Evolutionary conservation across 306 rosid species (phyloP).

Genomic region (Prunus mongolica): DNA sequence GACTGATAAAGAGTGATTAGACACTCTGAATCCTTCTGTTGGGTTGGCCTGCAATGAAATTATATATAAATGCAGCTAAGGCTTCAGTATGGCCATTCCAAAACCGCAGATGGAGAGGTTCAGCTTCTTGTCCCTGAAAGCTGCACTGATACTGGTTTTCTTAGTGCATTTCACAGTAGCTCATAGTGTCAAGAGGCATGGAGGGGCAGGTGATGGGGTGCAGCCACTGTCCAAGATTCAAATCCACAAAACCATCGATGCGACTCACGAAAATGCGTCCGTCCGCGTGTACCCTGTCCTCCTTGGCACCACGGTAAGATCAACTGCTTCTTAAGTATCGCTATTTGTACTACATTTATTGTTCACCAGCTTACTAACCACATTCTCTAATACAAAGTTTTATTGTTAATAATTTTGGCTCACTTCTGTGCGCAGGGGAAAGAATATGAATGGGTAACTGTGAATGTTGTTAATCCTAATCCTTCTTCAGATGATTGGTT

Average conservation of each 20-base stretch:
- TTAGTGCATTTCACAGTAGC: neutral
- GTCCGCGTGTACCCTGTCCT: conserved; percentile 17
- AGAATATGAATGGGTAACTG: conserved; percentile 32
- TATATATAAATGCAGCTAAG: neutral
- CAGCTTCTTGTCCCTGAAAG: neutral
- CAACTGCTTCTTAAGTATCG: neutral
- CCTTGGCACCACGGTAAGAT: conserved; percentile 28
- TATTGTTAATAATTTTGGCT: neutral
- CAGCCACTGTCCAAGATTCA: conserved; percentile 38
- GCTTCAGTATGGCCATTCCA: neutral
- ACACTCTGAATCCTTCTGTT: no score
- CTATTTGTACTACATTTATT: neutral
- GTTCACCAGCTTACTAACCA: no score
- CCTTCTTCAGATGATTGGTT: conserved; percentile 40
- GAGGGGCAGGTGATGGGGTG: conserved; percentile 18
- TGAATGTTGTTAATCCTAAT: conserved; percentile 23
- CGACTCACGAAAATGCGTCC: conserved; percentile 25
- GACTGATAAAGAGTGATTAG: neutral
- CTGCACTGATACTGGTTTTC: neutral
- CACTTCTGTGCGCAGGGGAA: conserved; percentile 24
- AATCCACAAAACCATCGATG: conserved; percentile 28
- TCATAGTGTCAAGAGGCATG: neutral
- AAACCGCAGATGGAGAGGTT: neutral
- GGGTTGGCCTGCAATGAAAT: neutral
- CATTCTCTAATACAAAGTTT: no score